These are phyloP conservation scores for Nicotiana noctiflora DNA, from an alignment of 257 asterid genomes.

Conservation along the genomic window DNA sequence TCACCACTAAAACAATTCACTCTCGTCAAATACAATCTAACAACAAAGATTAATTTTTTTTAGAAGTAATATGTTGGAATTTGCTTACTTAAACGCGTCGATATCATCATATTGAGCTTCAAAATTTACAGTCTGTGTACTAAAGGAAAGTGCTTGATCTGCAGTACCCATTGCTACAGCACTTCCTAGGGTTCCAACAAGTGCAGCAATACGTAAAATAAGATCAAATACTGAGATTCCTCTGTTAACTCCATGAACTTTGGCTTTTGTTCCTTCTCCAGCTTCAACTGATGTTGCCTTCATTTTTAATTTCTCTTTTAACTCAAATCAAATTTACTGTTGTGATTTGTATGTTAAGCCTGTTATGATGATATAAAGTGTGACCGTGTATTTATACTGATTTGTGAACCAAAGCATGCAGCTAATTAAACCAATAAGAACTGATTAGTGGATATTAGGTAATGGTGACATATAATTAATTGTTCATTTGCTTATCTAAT, in stretches of 20 bases:
- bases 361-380: background rate
- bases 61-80: background rate
- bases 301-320: conserved; percentile 16
- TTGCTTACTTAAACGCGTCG: conserved; percentile 49
- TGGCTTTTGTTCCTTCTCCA: conserved; percentile 12
- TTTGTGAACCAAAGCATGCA: background rate
- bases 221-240: conserved; percentile 49
- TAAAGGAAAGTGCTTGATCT: conserved; percentile 55
- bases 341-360: background rate
- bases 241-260: conserved; percentile 20
- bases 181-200: conserved; percentile 57
- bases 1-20: too few relatives aligned
- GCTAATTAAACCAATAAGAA: background rate
- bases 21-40: background rate
- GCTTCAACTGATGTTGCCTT: conserved; percentile 34
- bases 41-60: background rate
- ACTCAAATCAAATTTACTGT: background rate
- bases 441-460: conserved; percentile 1
- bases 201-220: conserved; percentile 46
- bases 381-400: background rate
- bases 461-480: background rate
- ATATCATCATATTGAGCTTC: conserved; percentile 65
- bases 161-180: conserved; percentile 76
- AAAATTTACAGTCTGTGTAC: conserved; percentile 48
- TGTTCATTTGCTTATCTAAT: background rate